A percentile compares a stretch with the other conserved stretches of the same genome.
These are phyloP conservation scores for Curvularia spicifera DNA, from an alignment of 2,329 filamentous ascomycete genomes.

Conservation along the genomic window DNA sequence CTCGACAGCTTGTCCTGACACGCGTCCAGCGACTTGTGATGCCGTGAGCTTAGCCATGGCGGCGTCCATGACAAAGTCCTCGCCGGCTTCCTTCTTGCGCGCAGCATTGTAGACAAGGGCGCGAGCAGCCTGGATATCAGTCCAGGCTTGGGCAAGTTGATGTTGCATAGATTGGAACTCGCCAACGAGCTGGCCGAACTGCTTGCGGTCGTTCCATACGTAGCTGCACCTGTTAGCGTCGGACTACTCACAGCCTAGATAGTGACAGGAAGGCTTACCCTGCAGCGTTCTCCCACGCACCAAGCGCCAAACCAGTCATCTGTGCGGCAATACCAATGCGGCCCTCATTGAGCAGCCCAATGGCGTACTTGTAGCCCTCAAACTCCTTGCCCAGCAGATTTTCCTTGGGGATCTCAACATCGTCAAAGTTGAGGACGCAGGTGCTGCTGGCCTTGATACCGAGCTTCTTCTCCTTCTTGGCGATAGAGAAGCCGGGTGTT, in stretches of 20 bases:
- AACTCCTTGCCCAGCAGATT: conserved; percentile 89
- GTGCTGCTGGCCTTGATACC: conserved; percentile 96
- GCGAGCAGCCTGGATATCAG: conserved; percentile 88
- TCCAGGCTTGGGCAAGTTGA: conserved; percentile 95
- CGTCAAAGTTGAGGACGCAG: conserved; percentile 96
- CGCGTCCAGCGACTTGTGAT: conserved; percentile 87
- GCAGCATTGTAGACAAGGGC: conserved; percentile 95
- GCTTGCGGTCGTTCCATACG: conserved; percentile 97
- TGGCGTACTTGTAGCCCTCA: conserved; percentile 97
- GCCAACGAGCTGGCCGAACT: conserved; percentile 91
- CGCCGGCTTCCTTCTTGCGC: conserved; percentile 95
- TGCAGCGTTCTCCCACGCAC: conserved; percentile 93
- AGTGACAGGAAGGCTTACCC: conserved; percentile 57
- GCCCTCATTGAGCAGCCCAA: conserved; percentile 90
- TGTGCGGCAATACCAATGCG: conserved; percentile 97
- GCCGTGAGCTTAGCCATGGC: conserved; percentile 98
- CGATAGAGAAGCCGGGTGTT: conserved; percentile 87
- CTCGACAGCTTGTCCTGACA: conserved; percentile 86
- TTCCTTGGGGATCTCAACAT: conserved; percentile 85
- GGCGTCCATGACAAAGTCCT: conserved; percentile 93
- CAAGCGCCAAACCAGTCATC: conserved; percentile 95
- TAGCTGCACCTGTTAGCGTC: conserved; percentile 61
- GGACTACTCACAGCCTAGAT: neutral
- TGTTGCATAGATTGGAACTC: conserved; percentile 99
- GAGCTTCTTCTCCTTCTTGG: conserved; percentile 99